These are phyloP conservation scores for Trichoderma endophyticum DNA, from an alignment of 2,329 filamentous ascomycete genomes.

Conservation along the genomic window DNA sequence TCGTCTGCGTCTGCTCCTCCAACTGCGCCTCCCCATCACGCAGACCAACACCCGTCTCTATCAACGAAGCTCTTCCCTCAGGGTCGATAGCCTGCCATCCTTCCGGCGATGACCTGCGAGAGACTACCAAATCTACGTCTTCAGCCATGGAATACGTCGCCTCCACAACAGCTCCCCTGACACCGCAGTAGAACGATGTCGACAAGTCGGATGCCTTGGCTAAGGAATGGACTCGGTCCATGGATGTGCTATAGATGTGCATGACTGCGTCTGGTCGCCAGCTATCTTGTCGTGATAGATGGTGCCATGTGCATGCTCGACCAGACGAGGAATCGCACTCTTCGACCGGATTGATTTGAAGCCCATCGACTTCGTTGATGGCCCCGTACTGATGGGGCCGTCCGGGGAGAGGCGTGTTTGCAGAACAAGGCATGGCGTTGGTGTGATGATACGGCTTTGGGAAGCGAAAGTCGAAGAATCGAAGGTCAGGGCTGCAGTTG, in stretches of 20 bases:
- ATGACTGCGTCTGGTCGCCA: conserved; percentile 50
- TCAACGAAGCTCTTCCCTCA: conserved; percentile 26
- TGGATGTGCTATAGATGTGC: conserved; percentile 38
- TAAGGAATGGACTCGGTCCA: conserved; percentile 44
- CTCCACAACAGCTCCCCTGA: conserved; percentile 47
- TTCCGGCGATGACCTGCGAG: conserved; percentile 21
- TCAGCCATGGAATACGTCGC: conserved; percentile 32
- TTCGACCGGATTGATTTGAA: conserved; percentile 35
- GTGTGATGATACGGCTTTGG: conserved; percentile 48
- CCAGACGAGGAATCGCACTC: conserved; percentile 37
- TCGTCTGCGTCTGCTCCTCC: conserved; percentile 13
- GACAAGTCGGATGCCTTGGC: conserved; percentile 46
- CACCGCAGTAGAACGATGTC: conserved; percentile 48
- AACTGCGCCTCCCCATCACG: conserved; percentile 23
- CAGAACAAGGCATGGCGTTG: conserved; percentile 45
- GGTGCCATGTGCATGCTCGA: conserved; percentile 47
- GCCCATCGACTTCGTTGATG: neutral
- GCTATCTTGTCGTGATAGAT: conserved; percentile 39
- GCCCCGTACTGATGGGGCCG: neutral
- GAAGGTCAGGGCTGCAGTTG: conserved; percentile 41
- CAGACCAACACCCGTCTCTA: conserved; percentile 33
- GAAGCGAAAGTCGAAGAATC: conserved; percentile 55
- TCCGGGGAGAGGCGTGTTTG: neutral
- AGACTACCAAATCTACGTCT: conserved; percentile 19
- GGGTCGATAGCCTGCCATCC: conserved; percentile 25